These are phyloP conservation scores for Brettanomyces naardenensis DNA, from an alignment of 805 yeast genomes.

Conservation along the genomic window DNA sequence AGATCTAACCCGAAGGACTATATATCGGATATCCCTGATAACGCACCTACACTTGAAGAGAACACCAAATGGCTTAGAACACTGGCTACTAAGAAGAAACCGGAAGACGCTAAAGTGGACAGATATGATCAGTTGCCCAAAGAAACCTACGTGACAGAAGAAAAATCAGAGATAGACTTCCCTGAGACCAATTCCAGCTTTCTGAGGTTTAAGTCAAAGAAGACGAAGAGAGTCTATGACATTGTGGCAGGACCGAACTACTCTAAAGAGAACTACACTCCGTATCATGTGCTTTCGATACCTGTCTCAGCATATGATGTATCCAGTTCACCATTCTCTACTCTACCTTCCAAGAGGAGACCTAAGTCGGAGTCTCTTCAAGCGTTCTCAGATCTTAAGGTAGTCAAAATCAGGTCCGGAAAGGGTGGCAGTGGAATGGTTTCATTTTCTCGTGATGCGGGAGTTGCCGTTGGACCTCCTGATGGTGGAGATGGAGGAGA, in stretches of 20 bases:
- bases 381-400: constrained; percentile 55
- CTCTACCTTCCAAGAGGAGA: constrained; percentile 27
- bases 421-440: constrained; percentile 84
- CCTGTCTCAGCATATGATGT: constrained; percentile 26
- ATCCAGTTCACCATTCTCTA: constrained; percentile 33
- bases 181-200: constrained; percentile 12
- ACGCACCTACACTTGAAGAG: constrained; percentile 27
- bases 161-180: constrained; percentile 14
- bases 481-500: constrained; percentile 99
- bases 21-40: constrained; percentile 23
- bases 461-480: constrained; percentile 83
- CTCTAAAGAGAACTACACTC: constrained; percentile 5
- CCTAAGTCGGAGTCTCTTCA: constrained; percentile 35
- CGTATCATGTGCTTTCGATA: constrained; percentile 21
- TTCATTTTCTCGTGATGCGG: constrained; percentile 82
- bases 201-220: constrained; percentile 7
- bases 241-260: constrained; percentile 11
- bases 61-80: constrained; percentile 25
- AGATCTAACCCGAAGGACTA: too few species aligned
- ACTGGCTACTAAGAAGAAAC: constrained; percentile 3
- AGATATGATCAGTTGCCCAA: constrained; percentile 10
- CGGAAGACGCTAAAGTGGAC: constrained; percentile 2
- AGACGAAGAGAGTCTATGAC: constrained; percentile 7
- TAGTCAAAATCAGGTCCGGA: constrained; percentile 66
- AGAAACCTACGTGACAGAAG: constrained; percentile 15